Evolutionary conservation across 2,329 filamentous ascomycete species (phyloP).

Genomic region (Cryoendolithus antarcticus): DNA sequence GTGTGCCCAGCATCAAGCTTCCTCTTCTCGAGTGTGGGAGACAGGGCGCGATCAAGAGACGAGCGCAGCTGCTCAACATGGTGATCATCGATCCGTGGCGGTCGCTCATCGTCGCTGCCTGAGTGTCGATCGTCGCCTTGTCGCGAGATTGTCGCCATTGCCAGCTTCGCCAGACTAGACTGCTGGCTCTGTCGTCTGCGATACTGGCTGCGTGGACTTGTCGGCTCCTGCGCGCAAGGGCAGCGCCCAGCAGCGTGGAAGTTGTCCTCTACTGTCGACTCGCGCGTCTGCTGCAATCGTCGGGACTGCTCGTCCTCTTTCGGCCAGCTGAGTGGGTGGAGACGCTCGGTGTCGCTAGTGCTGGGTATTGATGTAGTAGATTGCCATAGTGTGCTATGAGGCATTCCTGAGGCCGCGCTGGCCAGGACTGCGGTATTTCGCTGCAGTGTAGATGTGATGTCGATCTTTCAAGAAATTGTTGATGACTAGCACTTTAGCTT

Average conservation of each 20-base stretch:
- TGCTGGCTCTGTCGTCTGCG: conserved; percentile 23
- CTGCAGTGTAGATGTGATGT: no score
- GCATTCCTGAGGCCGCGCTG: conserved; percentile 6
- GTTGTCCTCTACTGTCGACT: conserved; percentile 6
- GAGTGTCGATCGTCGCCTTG: conserved; percentile 8
- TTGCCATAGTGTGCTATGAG: conserved; percentile 6
- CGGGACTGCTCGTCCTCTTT: not conserved
- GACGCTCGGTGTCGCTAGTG: not conserved
- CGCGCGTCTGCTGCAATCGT: no score
- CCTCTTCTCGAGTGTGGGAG: conserved; percentile 6
- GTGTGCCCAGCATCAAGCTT: not conserved
- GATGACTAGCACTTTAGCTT: no score
- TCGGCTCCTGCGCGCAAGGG: conserved; percentile 18
- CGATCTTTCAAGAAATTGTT: no score
- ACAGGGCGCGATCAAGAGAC: conserved; percentile 19
- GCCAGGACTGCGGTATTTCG: not conserved
- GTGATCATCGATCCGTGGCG: conserved; percentile 8
- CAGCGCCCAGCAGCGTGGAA: conserved; percentile 18
- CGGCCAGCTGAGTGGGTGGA: conserved; percentile 2
- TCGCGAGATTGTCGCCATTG: conserved; percentile 16
- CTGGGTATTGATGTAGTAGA: conserved; percentile 2
- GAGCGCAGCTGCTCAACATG: conserved; percentile 19
- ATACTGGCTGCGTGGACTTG: conserved; percentile 17
- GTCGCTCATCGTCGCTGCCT: conserved; percentile 8
- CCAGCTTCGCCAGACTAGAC: conserved; percentile 17